A percentile compares a stretch with the other conserved stretches of the same genome.
Conservation (phyloP, 768 basidiomycete genomes). For the Lactarius indigo region DNA sequence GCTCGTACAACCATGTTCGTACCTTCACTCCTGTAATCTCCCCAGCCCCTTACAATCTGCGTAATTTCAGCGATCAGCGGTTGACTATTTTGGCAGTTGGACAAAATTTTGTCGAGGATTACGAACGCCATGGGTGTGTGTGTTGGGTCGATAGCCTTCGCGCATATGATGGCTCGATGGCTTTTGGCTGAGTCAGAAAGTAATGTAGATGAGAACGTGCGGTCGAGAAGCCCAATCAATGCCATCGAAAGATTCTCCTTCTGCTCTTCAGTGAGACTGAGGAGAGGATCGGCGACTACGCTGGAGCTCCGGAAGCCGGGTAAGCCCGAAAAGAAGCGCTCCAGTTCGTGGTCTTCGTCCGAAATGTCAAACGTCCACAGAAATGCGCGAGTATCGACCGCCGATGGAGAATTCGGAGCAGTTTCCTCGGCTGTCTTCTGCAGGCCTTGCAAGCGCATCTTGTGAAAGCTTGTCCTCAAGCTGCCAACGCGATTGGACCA, state of each 20-base stretch:
- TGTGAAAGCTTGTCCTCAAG: too few species aligned
- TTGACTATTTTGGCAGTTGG: background rate
- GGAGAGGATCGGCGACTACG: background rate
- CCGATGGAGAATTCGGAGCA: background rate
- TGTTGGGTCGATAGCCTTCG: background rate
- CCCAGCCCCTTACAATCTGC: background rate
- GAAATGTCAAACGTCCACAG: background rate
- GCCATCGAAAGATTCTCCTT: background rate
- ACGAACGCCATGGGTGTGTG: too few species aligned
- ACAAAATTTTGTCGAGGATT: background rate
- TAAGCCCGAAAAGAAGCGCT: background rate
- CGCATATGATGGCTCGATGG: background rate
- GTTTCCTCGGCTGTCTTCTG: background rate
- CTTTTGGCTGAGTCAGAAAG: background rate
- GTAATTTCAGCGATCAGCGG: background rate
- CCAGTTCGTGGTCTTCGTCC: background rate
- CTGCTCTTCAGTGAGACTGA: background rate
- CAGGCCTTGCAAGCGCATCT: background rate
- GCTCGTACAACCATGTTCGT: background rate
- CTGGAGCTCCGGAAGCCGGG: background rate
- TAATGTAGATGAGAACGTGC: background rate
- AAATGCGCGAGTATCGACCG: background rate
- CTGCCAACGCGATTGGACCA: background rate
- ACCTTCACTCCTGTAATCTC: background rate
- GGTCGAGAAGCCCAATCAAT: background rate